Conservation (phyloP, 306 rosid species). For the Prinsepia uniflora region DNA sequence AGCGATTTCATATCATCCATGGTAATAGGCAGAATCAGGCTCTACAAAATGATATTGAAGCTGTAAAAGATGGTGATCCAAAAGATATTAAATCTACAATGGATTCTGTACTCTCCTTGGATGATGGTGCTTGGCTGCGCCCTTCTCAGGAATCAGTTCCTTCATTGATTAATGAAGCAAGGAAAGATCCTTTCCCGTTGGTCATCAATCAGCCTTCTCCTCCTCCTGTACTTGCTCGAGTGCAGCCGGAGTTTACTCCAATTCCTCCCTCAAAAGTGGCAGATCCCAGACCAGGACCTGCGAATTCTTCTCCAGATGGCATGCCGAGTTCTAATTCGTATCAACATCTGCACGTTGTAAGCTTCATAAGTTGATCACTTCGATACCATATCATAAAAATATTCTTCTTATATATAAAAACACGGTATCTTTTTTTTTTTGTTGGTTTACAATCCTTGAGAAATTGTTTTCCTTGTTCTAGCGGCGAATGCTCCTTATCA, state of each 20-base stretch:
- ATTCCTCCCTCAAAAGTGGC: conserved; percentile 95
- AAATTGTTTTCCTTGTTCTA: conserved; percentile 22
- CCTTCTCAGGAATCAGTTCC: conserved; percentile 51
- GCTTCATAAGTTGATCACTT: conserved; percentile 22
- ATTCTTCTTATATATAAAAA: background rate
- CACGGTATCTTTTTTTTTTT: conserved; percentile 1
- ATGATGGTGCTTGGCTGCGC: conserved; percentile 69
- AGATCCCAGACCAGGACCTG: conserved; percentile 95
- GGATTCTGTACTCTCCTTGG: conserved; percentile 86
- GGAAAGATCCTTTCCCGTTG: conserved; percentile 58
- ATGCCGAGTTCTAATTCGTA: conserved; percentile 45
- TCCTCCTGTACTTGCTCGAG: conserved; percentile 89
- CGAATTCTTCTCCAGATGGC: conserved; percentile 59
- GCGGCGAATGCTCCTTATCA: conserved; percentile 11
- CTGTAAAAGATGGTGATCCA: conserved; percentile 51
- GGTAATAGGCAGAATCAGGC: conserved; percentile 62
- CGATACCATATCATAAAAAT: no score
- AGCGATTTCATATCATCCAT: conserved; percentile 24
- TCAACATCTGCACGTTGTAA: conserved; percentile 83
- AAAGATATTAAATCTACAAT: conserved; percentile 52
- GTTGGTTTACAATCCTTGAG: conserved; percentile 13
- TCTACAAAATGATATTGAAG: conserved; percentile 65
- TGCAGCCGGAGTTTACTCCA: conserved; percentile 48
- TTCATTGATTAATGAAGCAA: conserved; percentile 42
- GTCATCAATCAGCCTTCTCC: conserved; percentile 78